A percentile compares a stretch with the other conserved stretches of the same genome.
Conservation (phyloP, 1,284 basidiomycete species). For the Rhodotorula sp. region DNA sequence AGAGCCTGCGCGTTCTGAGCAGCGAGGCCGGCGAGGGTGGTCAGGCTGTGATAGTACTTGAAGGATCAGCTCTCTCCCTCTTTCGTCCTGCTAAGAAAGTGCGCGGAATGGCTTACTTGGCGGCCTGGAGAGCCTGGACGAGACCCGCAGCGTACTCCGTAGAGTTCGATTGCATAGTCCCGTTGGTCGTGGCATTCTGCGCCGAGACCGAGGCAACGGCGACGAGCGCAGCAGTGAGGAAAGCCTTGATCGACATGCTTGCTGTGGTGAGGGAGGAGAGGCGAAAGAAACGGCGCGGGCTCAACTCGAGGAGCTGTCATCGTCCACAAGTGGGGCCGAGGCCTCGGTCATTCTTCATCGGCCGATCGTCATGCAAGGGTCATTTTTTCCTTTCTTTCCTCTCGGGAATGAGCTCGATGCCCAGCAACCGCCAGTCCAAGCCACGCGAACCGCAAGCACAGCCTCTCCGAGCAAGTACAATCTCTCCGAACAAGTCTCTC, state of each 20-base stretch:
- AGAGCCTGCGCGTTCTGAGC: slow-evolving; percentile 14
- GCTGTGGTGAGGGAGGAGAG: slow-evolving; percentile 66
- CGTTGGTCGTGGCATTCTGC: slow-evolving; percentile 1
- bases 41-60: slow-evolving; percentile 10
- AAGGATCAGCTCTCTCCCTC: background rate
- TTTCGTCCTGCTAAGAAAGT: background rate
- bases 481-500: too few species aligned
- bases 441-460: too few species aligned
- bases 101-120: slow-evolving; percentile 10
- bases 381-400: background rate
- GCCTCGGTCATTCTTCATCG: background rate
- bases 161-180: background rate
- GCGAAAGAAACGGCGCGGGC: background rate
- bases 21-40: slow-evolving; percentile 17
- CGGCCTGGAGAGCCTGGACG: slow-evolving; percentile 16
- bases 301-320: too few species aligned
- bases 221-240: slow-evolving; percentile 56
- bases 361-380: background rate
- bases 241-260: slow-evolving; percentile 68
- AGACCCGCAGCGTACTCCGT: slow-evolving; percentile 16
- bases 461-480: too few species aligned
- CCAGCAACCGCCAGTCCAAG: too few species aligned
- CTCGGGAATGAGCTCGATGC: too few species aligned
- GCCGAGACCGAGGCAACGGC: background rate
- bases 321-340: background rate